Evolutionary conservation across 176 grass and related monocot genomes (phyloP).

Genomic region (Carex scoparia): DNA sequence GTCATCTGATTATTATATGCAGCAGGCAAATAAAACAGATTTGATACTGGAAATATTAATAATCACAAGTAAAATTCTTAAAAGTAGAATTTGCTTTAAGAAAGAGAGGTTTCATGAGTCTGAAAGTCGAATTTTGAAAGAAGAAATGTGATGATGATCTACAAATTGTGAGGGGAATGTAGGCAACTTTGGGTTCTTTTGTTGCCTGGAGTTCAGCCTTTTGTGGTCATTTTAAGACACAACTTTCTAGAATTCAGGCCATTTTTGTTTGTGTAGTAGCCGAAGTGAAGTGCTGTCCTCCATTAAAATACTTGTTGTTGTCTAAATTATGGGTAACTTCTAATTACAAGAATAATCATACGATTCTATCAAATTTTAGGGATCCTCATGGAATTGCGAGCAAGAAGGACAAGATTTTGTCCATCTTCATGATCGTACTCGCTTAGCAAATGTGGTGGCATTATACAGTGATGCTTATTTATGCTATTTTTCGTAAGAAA

Average conservation of each 20-base stretch:
- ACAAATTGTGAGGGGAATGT: not conserved
- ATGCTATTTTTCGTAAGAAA: conserved; percentile 50
- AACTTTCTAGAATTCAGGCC: not conserved
- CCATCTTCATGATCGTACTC: conserved; percentile 75
- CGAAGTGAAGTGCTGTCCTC: not conserved
- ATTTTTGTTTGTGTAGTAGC: not conserved
- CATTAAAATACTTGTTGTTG: not conserved
- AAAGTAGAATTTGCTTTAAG: not conserved
- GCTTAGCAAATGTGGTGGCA: conserved; percentile 69
- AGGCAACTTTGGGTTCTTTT: not conserved
- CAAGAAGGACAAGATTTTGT: conserved; percentile 61
- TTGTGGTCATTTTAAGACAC: not conserved
- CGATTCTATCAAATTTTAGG: conserved; percentile 30
- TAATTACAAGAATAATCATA: not conserved
- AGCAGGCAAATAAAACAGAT: not conserved
- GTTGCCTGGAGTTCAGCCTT: not conserved
- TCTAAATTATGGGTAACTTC: not conserved
- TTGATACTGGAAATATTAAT: not conserved
- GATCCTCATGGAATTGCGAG: conserved; percentile 65
- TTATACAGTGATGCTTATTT: conserved; percentile 52
- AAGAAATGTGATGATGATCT: not conserved
- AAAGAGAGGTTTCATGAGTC: not conserved
- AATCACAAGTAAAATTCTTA: not conserved
- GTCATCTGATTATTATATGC: not conserved
- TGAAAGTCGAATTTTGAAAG: not conserved